Evolutionary conservation across 1,284 basidiomycete genomes (phyloP).

Genomic region (Coriolopsis trogii): DNA sequence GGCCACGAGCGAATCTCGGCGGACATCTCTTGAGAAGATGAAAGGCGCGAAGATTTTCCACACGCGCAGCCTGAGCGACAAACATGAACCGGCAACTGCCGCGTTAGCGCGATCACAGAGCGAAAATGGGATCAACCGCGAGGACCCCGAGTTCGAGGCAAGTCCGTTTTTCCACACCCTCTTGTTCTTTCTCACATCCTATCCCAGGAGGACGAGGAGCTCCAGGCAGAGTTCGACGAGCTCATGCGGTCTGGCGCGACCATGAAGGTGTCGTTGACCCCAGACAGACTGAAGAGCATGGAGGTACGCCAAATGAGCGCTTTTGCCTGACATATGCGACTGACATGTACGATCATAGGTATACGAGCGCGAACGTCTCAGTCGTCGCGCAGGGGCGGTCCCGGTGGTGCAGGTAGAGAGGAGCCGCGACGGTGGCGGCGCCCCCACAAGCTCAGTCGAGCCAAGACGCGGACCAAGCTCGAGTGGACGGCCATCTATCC

Average conservation of each 20-base stretch:
- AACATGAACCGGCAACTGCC: conserved; percentile 27
- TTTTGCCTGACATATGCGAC: too few relatives aligned
- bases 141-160: conserved; percentile 30
- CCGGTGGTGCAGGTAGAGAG: conserved; percentile 15
- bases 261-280: conserved; percentile 94
- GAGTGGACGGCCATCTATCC: conserved; percentile 38
- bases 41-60: conserved; percentile 61
- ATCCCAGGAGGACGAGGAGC: conserved; percentile 50
- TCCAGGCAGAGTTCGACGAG: conserved; percentile 85
- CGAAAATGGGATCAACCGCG: conserved; percentile 28
- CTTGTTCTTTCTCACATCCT: conserved; percentile 10
- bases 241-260: conserved; percentile 86
- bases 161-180: conserved; percentile 15
- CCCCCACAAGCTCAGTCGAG: conserved; percentile 3
- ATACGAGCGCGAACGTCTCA: conserved; percentile 32
- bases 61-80: conserved; percentile 36
- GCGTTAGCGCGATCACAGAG: conserved; percentile 37
- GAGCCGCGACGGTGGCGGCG: conserved; percentile 15
- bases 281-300: conserved; percentile 87
- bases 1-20: conserved; percentile 32
- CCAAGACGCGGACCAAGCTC: conserved; percentile 5
- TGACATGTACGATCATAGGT: conserved; percentile 35
- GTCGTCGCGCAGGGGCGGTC: conserved; percentile 20
- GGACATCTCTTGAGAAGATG: conserved; percentile 62
- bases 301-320: conserved; percentile 60